Evolutionary conservation across 1,284 basidiomycete genomes (phyloP).

Genomic region (Leccinum pachyderme): DNA sequence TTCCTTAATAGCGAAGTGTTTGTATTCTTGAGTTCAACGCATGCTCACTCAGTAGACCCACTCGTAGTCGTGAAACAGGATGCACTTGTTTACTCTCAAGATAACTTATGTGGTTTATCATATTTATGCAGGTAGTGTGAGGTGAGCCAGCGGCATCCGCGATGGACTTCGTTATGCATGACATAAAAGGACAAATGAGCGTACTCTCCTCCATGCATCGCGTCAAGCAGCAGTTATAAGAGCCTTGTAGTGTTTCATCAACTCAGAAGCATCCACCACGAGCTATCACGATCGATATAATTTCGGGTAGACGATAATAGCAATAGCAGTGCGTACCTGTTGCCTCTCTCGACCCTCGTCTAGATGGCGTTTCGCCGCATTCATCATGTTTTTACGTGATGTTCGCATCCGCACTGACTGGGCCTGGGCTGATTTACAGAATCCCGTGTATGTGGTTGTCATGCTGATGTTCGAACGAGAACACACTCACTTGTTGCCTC

Average conservation of each 20-base stretch:
- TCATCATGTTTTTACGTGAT: conserved; percentile 38
- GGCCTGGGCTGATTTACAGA: conserved; percentile 31
- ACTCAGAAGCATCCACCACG: conserved; percentile 40
- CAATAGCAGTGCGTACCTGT: conserved; percentile 26
- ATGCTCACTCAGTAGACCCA: conserved; percentile 23
- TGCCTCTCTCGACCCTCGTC: conserved; percentile 44
- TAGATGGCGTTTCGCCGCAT: conserved; percentile 36
- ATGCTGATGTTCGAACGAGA: neutral
- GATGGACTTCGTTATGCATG: neutral
- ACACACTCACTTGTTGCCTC: conserved; percentile 39
- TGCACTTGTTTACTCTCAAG: neutral
- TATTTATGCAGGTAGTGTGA: conserved; percentile 1
- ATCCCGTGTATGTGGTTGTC: conserved; percentile 9
- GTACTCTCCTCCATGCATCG: neutral
- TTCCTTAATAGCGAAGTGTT: neutral
- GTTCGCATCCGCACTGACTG: conserved; percentile 35
- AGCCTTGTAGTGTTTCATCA: conserved; percentile 47
- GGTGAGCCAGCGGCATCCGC: neutral
- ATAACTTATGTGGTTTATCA: conserved; percentile 3
- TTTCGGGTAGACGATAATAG: neutral
- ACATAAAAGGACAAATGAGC: neutral
- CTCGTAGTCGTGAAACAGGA: neutral
- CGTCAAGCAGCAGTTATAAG: conserved; percentile 32
- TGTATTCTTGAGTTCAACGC: conserved; percentile 2
- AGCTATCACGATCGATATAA: conserved; percentile 29